Conservation (phyloP, 163 green algal genomes). For the Scenedesmus sp. region DNA sequence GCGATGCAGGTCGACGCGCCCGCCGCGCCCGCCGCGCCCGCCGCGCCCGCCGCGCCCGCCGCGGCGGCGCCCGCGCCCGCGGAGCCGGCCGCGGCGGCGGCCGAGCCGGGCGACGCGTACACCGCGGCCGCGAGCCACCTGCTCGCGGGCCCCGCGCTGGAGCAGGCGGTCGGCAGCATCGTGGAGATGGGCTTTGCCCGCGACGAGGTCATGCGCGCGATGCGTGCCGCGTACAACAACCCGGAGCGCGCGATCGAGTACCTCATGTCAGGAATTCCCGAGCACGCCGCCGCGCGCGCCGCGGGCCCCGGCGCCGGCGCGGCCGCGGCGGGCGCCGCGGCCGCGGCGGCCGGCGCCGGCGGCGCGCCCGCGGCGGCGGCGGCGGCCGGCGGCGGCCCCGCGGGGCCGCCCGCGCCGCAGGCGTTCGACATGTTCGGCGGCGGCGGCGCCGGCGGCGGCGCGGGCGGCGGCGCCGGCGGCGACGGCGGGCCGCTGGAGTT, state of each 20-base stretch:
- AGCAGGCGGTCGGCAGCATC: constrained; percentile 75
- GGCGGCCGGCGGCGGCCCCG: constrained; percentile 22
- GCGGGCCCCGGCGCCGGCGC: constrained; percentile 32
- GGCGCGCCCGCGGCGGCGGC: constrained; percentile 12
- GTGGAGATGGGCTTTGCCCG: constrained; percentile 94
- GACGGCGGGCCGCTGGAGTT: constrained; percentile 76
- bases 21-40: constrained; percentile 22
- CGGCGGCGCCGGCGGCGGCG: constrained; percentile 50
- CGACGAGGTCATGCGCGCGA: constrained; percentile 74
- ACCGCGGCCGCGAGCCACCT: constrained; percentile 49
- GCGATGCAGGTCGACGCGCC: constrained; percentile 43
- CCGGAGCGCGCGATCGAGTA: constrained; percentile 98
- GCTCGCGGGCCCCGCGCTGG: constrained; percentile 59
- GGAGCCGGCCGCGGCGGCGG: constrained; percentile 18
- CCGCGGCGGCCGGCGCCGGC: constrained; percentile 40
- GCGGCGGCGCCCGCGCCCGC: constrained; percentile 3
- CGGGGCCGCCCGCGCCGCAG: constrained; percentile 56
- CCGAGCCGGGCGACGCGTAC: constrained; percentile 46
- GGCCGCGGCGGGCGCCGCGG: constrained; percentile 28
- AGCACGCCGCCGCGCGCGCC: constrained; percentile 6
- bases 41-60: constrained; percentile 31
- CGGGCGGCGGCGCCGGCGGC: constrained; percentile 45
- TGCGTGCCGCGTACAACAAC: constrained; percentile 99
- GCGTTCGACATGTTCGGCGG: constrained; percentile 82
- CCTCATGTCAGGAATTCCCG: constrained; percentile 94